Percentiles rank a stretch among this genome's conserved stretches.
These are phyloP conservation scores for Colletotrichum ledebouriae DNA, from an alignment of 2,329 filamentous ascomycete genomes.

Conservation along the genomic window DNA sequence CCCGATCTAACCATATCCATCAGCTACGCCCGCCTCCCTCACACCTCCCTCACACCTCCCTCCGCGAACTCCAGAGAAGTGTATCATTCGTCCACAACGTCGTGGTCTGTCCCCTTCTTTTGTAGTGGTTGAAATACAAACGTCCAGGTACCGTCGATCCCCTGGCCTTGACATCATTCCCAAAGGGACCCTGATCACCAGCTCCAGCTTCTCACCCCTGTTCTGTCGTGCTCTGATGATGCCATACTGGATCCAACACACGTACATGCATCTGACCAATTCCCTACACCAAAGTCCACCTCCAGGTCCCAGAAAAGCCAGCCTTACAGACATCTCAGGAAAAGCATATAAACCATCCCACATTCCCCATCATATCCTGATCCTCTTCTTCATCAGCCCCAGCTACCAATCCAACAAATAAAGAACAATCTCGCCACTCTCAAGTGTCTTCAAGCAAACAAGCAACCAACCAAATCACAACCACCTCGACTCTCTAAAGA, in stretches of 20 bases:
- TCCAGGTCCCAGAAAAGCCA: neutral
- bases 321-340: neutral
- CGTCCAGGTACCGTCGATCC: conserved; percentile 22
- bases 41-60: too few species aligned
- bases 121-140: conserved; percentile 10
- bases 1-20: too few species aligned
- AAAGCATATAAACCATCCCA: conserved; percentile 40
- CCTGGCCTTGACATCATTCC: conserved; percentile 39
- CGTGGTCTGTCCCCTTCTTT: neutral
- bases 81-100: conserved; percentile 8
- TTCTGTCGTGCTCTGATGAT: conserved; percentile 32
- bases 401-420: conserved; percentile 17
- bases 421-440: conserved; percentile 27
- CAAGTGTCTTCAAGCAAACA: conserved; percentile 18
- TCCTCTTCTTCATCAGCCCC: conserved; percentile 23
- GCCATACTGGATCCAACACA: conserved; percentile 24
- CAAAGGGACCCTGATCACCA: conserved; percentile 12
- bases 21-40: too few species aligned
- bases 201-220: neutral
- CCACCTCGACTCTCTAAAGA: neutral
- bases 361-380: conserved; percentile 6
- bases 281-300: neutral
- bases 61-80: neutral
- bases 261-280: neutral
- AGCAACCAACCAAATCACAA: conserved; percentile 14